Percentiles rank a stretch among this genome's conserved stretches.
Conservation (phyloP, 495 filamentous ascomycete genomes). For the Penicillium nucicola region DNA sequence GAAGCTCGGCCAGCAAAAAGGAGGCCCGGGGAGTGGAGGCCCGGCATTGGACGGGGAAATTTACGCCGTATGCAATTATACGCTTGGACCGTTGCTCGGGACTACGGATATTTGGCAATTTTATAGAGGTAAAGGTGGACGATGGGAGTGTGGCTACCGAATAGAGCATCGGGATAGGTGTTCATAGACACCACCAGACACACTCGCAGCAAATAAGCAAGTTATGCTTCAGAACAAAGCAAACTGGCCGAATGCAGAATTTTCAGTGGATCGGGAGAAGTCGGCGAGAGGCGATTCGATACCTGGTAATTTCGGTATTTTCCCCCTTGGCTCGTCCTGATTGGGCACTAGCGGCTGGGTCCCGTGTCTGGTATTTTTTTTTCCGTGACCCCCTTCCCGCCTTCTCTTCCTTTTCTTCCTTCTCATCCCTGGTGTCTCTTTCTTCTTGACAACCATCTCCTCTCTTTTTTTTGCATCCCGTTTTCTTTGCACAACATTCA, state of each 20-base stretch:
- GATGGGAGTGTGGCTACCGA: not conserved
- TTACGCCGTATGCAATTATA: slow-evolving; percentile 17
- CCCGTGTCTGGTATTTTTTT: slow-evolving; percentile 45
- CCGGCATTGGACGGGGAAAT: slow-evolving; percentile 21
- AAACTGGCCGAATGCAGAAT: slow-evolving; percentile 16
- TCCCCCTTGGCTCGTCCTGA: slow-evolving; percentile 16
- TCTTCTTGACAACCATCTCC: slow-evolving; percentile 43
- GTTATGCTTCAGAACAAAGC: not conserved
- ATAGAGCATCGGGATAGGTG: not conserved
- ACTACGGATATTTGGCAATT: slow-evolving; percentile 5
- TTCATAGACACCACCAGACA: not conserved
- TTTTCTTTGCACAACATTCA: slow-evolving; percentile 44
- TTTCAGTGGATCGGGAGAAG: slow-evolving; percentile 43
- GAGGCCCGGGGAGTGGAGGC: slow-evolving; percentile 24
- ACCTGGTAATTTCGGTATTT: slow-evolving; percentile 13
- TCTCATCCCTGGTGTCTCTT: slow-evolving; percentile 39
- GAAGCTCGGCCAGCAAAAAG: slow-evolving; percentile 25
- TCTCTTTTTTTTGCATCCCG: slow-evolving; percentile 35
- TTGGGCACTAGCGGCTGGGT: slow-evolving; percentile 35
- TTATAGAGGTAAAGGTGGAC: too few relatives aligned
- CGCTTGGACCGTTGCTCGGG: slow-evolving; percentile 28
- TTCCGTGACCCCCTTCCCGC: slow-evolving; percentile 34
- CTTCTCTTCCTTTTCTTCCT: slow-evolving; percentile 33
- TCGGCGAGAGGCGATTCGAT: slow-evolving; percentile 29
- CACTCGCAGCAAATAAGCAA: not conserved